These are phyloP conservation scores for Suillus bovinus DNA, from an alignment of 768 basidiomycete genomes.

Conservation along the genomic window DNA sequence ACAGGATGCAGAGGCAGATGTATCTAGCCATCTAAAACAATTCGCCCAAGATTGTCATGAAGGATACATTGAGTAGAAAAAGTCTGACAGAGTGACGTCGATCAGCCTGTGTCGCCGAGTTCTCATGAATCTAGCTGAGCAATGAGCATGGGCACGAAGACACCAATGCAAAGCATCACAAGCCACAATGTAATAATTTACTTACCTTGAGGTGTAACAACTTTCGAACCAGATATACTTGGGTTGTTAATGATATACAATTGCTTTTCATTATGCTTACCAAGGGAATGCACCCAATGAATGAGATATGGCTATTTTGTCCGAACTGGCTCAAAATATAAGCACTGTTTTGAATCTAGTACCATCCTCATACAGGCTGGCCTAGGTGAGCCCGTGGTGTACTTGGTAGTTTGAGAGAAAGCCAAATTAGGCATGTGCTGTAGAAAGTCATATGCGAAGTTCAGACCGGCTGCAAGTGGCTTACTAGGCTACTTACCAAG, in stretches of 20 bases:
- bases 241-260: not conserved
- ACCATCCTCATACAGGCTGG: not conserved
- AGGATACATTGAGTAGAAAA: not conserved
- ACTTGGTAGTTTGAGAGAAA: not conserved
- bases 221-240: not conserved
- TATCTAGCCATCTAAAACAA: not conserved
- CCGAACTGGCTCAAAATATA: not conserved
- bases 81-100: not conserved
- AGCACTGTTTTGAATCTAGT: not conserved
- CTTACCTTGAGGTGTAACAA: not conserved
- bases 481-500: not conserved
- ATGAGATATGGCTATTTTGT: not conserved
- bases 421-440: conserved; percentile 5
- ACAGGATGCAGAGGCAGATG: not conserved
- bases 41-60: not conserved
- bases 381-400: too few relatives aligned
- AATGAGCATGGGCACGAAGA: too few relatives aligned
- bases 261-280: not conserved
- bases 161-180: not conserved
- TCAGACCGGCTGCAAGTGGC: conserved; percentile 4
- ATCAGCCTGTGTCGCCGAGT: too few relatives aligned
- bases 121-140: too few relatives aligned
- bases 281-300: not conserved
- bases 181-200: not conserved
- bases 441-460: not conserved